A percentile compares a stretch with the other conserved stretches of the same genome.
Evolutionary conservation across 306 rosid genomes (phyloP).

Genomic region (Trifolium fragiferum): DNA sequence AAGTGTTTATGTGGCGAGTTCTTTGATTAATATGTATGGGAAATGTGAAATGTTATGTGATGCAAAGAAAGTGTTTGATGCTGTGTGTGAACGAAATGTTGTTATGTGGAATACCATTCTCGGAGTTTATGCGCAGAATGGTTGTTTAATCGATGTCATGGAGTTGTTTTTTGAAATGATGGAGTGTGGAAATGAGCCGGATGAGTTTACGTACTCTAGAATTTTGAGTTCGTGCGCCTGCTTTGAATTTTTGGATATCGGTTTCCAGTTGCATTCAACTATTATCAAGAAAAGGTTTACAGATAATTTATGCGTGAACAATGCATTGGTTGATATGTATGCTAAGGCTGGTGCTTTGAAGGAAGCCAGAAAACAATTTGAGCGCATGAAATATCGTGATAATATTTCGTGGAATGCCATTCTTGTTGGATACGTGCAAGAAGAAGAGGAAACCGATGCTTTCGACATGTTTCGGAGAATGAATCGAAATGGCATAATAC

Average conservation of each 20-base stretch:
- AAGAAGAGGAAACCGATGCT: conserved; percentile 61
- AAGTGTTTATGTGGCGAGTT: conserved; percentile 83
- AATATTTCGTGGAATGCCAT: conserved; percentile 85
- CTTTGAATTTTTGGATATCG: conserved; percentile 55
- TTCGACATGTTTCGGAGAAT: conserved; percentile 70
- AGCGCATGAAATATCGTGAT: conserved; percentile 63
- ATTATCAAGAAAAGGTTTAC: conserved; percentile 64
- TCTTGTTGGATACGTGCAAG: conserved; percentile 80
- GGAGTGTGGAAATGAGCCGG: conserved; percentile 51
- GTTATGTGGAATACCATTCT: conserved; percentile 91
- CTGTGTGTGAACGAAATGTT: conserved; percentile 54
- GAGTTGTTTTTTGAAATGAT: conserved; percentile 62
- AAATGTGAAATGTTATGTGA: conserved; percentile 61
- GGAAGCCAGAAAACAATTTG: conserved; percentile 78
- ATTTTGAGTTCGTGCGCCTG: conserved; percentile 74
- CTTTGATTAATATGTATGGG: conserved; percentile 86
- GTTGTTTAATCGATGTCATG: conserved; percentile 56
- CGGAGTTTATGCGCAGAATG: conserved; percentile 68
- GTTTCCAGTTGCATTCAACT: conserved; percentile 66
- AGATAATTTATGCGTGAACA: conserved; percentile 63
- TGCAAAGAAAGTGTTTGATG: conserved; percentile 61
- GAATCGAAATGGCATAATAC: conserved; percentile 54
- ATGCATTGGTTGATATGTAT: conserved; percentile 86
- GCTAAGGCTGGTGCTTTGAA: conserved; percentile 72
- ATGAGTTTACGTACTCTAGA: conserved; percentile 86